phyloP scores from a whole-genome alignment of 2,329 filamentous ascomycete species.

The Aspergillus intermedius region DNA sequence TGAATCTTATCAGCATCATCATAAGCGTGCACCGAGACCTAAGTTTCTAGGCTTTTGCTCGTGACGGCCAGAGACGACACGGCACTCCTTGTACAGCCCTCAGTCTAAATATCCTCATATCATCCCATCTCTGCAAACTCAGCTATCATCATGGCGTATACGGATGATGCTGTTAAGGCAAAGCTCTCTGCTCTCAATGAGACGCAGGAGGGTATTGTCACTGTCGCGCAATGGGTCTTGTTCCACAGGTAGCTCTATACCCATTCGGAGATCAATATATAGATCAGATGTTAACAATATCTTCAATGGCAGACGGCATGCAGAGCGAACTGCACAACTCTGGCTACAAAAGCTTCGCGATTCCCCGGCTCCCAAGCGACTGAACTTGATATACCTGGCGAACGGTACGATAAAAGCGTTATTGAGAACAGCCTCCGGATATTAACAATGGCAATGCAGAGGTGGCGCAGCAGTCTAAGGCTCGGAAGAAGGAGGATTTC shows the following conservation, averaged over 20 bases:
- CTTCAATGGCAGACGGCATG: slow-evolving; percentile 63
- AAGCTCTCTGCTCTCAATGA: slow-evolving; percentile 95
- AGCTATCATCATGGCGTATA: slow-evolving; percentile 69
- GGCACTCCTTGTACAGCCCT: not conserved
- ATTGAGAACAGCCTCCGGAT: slow-evolving; percentile 1
- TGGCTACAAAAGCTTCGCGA: slow-evolving; percentile 90
- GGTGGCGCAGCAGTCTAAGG: slow-evolving; percentile 93
- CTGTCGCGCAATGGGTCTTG: slow-evolving; percentile 98
- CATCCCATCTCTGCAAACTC: not conserved
- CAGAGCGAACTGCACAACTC: slow-evolving; percentile 81
- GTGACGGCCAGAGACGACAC: not conserved
- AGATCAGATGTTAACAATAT: slow-evolving; percentile 10
- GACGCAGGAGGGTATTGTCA: slow-evolving; percentile 93
- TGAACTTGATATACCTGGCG: slow-evolving; percentile 89
- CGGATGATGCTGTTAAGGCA: slow-evolving; percentile 87
- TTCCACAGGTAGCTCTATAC: slow-evolving; percentile 71
- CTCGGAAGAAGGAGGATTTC: slow-evolving; percentile 86
- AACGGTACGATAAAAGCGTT: slow-evolving; percentile 59
- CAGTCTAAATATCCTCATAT: not conserved
- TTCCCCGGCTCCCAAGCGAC: slow-evolving; percentile 72
- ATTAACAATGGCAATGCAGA: slow-evolving; percentile 49
- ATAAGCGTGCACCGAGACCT: not conserved
- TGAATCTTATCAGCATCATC: not conserved
- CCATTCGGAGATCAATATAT: not conserved
- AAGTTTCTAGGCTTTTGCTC: not conserved